phyloP scores from a whole-genome alignment of 1,284 basidiomycete genomes.

The Puccinia hordei region DNA sequence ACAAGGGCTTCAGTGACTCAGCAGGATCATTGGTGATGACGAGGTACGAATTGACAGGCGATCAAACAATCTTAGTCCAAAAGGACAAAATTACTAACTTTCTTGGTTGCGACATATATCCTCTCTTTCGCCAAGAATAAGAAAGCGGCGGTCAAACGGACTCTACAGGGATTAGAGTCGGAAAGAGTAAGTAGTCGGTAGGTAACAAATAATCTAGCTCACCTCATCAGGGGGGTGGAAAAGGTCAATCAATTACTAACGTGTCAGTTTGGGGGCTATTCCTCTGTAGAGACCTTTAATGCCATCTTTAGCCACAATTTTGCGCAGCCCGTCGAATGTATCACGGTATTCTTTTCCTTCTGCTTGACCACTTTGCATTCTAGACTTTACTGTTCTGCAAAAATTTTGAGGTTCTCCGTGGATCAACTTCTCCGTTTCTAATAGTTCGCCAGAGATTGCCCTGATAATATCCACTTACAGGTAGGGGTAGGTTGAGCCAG shows the following conservation, averaged over 20 bases:
- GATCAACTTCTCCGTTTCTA: conserved; percentile 14
- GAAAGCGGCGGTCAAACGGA: conserved; percentile 49
- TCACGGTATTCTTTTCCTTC: conserved; percentile 67
- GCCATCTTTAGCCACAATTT: conserved; percentile 48
- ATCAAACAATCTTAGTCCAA: not conserved
- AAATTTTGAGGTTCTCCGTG: conserved; percentile 32
- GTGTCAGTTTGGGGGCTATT: conserved; percentile 42
- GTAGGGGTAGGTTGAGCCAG: conserved; percentile 57
- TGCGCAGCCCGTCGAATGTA: conserved; percentile 35
- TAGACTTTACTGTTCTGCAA: conserved; percentile 72
- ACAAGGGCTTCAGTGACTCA: not conserved
- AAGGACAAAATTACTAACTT: conserved; percentile 27
- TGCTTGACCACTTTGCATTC: conserved; percentile 74
- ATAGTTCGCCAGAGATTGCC: conserved; percentile 66
- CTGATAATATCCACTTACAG: conserved; percentile 55
- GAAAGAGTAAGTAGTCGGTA: not conserved
- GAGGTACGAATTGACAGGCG: not conserved
- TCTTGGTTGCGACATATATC: conserved; percentile 48
- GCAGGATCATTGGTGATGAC: too few relatives aligned
- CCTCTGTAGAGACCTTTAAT: conserved; percentile 45
- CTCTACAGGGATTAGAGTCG: not conserved
- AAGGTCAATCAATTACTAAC: not conserved
- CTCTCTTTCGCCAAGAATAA: conserved; percentile 49
- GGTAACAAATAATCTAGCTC: not conserved
- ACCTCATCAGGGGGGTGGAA: not conserved